Evolutionary conservation across 306 rosid species (phyloP), one percentile per base, ranked within the genome.

Genomic region (Vigna mungo): DNA sequence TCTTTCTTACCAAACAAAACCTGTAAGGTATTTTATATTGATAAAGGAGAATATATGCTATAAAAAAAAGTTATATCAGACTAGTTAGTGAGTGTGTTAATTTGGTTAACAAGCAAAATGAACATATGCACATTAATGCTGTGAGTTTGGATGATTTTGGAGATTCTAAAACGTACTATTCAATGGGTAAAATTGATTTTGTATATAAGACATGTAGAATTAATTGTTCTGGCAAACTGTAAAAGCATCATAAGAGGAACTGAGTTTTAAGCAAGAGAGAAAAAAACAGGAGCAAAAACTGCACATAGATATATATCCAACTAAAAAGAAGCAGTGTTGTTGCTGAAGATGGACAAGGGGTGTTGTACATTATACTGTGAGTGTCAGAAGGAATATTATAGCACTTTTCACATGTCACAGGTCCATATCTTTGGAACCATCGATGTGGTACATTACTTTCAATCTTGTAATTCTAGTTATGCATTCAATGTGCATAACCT

Each of bases 381-480:
- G 6, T 53, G 66, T 51, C 32, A 53, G 17, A 54, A 16, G 68
- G 76, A 78, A 78, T 56, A 78, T 69, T 9, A 14, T 58, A 69
- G 70, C 47, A 67, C 75, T 43, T 44, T 54, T 41, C 44, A 54
- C 67, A 77, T 20, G 60, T 39, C 77, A 75, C 53, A n/a, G 64
- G 43, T 76, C 46, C 75, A 41, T 17, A 23, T 69, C 74, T 70
- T 75, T 76, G 81, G 84, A 69, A 11, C 13, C 43, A 51, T 81
- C 61, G 60, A 75, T 69, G 18, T 39, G 43, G 68, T 39, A 69
- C 53, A 68, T 49, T 5, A 32, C 54, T 67, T 47, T 8, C 25
- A 51, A 63, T 4, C 55, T 76, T 66, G 73, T 76, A 43, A 66
- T 66, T 77, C 23, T 25, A 54, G 58, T 66, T 21, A 23, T 41